Conservation (phyloP, 495 filamentous ascomycete genomes). For the Aspergillus saccharolyticus region DNA sequence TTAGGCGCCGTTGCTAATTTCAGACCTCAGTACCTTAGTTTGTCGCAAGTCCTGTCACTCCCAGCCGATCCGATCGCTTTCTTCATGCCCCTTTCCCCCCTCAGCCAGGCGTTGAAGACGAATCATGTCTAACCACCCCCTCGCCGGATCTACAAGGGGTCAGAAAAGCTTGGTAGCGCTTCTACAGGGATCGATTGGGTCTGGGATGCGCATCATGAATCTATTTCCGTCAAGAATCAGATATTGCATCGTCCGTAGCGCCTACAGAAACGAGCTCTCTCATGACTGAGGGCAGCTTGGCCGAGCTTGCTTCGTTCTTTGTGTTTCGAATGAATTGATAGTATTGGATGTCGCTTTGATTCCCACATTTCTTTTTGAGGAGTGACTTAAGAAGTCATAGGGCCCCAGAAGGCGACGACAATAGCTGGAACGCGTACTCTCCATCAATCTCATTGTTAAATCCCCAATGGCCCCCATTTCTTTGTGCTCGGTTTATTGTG, state of each 20-base stretch:
- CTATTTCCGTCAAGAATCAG: constrained; percentile 3
- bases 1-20: constrained; percentile 22
- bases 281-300: constrained; percentile 7
- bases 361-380: constrained; percentile 1
- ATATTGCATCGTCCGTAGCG: constrained; percentile 12
- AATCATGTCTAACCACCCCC: neutral
- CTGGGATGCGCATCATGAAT: constrained; percentile 7
- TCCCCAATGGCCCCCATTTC: neutral
- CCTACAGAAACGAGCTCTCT: constrained; percentile 9
- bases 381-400: neutral
- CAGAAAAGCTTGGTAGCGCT: constrained; percentile 7
- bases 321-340: constrained; percentile 10
- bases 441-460: neutral
- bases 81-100: constrained; percentile 2
- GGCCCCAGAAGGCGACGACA: neutral
- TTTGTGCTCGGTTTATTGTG: neutral
- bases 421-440: neutral
- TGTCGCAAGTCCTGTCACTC: constrained; percentile 9
- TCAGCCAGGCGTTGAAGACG: neutral
- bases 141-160: neutral
- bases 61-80: neutral
- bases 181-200: constrained; percentile 17
- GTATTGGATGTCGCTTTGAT: constrained; percentile 4
- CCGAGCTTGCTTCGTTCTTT: neutral
- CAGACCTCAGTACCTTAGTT: constrained; percentile 3